Evolutionary conservation across 2,329 filamentous ascomycete species (phyloP).

Genomic region (Colletotrichum gigasporum): DNA sequence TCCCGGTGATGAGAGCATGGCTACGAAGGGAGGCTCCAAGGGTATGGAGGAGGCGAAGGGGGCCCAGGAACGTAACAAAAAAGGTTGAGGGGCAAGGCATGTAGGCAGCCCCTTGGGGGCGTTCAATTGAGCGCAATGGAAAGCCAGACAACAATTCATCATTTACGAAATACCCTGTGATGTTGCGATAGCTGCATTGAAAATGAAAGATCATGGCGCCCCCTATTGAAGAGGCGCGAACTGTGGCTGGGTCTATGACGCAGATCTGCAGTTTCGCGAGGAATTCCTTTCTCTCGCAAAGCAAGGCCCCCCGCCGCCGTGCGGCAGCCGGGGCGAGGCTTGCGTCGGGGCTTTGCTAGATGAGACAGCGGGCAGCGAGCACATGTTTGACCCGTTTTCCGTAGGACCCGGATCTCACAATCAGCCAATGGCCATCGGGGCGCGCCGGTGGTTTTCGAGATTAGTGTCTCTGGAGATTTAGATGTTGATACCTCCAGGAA

Average conservation of each 20-base stretch:
- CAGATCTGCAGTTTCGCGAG: background rate
- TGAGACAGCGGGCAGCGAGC: constrained; percentile 7
- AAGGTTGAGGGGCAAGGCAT: constrained; percentile 21
- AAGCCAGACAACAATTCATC: constrained; percentile 1
- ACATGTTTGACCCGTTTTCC: background rate
- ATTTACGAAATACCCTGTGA: no score
- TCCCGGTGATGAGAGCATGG: constrained; percentile 11
- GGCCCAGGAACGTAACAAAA: background rate
- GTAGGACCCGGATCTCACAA: no score
- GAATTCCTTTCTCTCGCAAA: background rate
- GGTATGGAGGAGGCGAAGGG: background rate
- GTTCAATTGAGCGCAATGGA: constrained; percentile 27
- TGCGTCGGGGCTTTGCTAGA: background rate
- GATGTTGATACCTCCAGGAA: no score
- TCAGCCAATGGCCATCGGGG: background rate
- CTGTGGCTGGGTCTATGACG: background rate
- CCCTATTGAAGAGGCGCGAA: background rate
- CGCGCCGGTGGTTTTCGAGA: background rate
- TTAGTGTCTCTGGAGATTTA: no score
- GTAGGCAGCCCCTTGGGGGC: constrained; percentile 21
- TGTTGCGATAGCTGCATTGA: background rate
- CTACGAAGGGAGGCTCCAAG: background rate
- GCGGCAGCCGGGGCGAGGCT: background rate
- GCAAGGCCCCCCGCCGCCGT: background rate
- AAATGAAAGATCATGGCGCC: no score